Base-by-base conservation (phyloP, 2,329 filamentous ascomycete species). In the Pyrenophora teres region DNA sequence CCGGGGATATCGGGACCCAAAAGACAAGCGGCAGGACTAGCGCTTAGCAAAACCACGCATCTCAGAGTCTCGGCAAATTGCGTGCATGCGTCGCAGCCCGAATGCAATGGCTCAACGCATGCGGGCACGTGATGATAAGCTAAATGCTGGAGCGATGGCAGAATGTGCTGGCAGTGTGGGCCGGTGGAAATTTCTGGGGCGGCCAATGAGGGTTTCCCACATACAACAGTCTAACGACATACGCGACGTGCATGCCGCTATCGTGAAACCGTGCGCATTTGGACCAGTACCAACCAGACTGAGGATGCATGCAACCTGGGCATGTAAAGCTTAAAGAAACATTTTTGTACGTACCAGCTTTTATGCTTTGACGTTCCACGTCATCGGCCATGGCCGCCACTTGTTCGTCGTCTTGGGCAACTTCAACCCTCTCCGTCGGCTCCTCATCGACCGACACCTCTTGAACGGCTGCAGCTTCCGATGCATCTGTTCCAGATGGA, bases 41-140 rank as follows among this genome's bases (percentile, higher is more conserved):
- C 59, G 57, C 39, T 50, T 44, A 53, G 48, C 47, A 54, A 59
- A 62, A 56, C 50, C 52, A 56, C 51, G 59, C 62, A 63, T 52
- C 57, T 50, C 57, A 50, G 51, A 58, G 52, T 45, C 54, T 58
- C 59, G 62, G 59, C 56, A 64, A 58, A 63, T 63, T 59, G 55
- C 58, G 40, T 57, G 58, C 64, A 67, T 69, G 60, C 62, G 59
- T 68, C 50, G 62, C 57, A 62, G 64, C 62, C 60, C 57, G 53
- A 61, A 54, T 45, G 50, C 50, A 48, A 59, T 40, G 45, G 19
- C 54, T 56, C 53, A 54, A 55, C 32, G 53, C 46, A 49, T 52
- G 40, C 37, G 48, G 42, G 36, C 64, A 70, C 67, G 64, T 68
- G 64, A 63, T 56, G 60, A 67, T 57, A 63, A 65, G 58, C 50